Evolutionary conservation across 768 basidiomycete species (phyloP), one percentile per base, ranked within the genome.

Genomic region (Leccinum broughii): DNA sequence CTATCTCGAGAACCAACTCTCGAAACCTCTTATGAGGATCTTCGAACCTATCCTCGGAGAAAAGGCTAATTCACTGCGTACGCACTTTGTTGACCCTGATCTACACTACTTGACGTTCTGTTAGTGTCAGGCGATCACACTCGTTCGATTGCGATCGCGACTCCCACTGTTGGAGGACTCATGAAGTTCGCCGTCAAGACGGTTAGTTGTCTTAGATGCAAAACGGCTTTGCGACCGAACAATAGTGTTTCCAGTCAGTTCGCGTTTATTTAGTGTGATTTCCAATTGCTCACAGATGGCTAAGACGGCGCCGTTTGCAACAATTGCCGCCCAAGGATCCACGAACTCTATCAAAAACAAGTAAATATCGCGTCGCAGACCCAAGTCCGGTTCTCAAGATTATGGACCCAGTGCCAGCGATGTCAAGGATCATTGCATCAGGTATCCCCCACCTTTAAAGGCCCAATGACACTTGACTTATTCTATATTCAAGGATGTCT

Each of bases 181-280:
- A 99, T 99, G 97, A 98, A 96, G 73, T 99, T 98, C 68, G 95
- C 95, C 0, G 94, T 98, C 30, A 96, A 95, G 77, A 96, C 92
- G 0, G 85, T 90, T 3, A 99, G 93, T 2, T 99, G 97, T 69
- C 78, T 99, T 52, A 93, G 96, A 0, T 99, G 97, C 77, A 96
- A 95, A 75, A 96, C 96, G 0, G 88, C 93, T 9, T 71, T 99
- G 61, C 82, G 85, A 50, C 75, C 83, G 4, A 90, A 83, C 66
- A 94, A 95, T 69, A 92, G 92, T 69, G 78, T 87, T 52, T 72
- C 82, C 65, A 84, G 92, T 90, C 58, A 60, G 85, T 74, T 13
- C 4, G 58, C 51, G 20, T 39, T 28, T 51, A 11, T 9, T 54
- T 15, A 9, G 6, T 51, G 41, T 28, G 1, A 30, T n/a, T 37